These are phyloP conservation scores for Litsea cubeba DNA, from an alignment of 164 flowering plant genomes.

Conservation along the genomic window DNA sequence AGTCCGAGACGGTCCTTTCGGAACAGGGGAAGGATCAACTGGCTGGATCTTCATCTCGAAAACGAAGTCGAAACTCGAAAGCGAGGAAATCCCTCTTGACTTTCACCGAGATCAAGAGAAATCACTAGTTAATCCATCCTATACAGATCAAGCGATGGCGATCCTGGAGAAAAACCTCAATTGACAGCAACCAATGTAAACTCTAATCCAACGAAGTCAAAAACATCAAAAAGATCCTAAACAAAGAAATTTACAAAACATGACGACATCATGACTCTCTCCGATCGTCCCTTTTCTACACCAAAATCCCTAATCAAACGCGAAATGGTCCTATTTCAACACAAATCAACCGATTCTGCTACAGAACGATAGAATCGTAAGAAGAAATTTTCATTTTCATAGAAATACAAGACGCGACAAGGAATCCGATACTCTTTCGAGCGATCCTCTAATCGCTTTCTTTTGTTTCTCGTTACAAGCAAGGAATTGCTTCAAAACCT, in stretches of 20 bases:
- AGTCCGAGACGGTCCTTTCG: constrained; percentile 19
- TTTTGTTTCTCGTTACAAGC: constrained; percentile 9
- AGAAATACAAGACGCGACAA: not conserved
- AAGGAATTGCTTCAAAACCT: constrained; percentile 17
- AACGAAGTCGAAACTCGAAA: constrained; percentile 13
- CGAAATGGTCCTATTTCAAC: not conserved
- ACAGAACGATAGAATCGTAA: not conserved
- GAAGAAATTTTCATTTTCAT: not conserved
- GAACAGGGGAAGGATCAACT: constrained; percentile 31
- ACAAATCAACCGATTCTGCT: constrained; percentile 3
- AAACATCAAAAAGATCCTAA: not conserved
- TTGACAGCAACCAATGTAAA: no score
- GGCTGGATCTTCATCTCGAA: constrained; percentile 90
- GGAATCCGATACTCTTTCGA: constrained; percentile 16
- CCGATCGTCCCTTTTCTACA: constrained; percentile 16
- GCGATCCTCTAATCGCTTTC: constrained; percentile 3
- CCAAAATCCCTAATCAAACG: not conserved
- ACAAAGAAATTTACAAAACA: constrained; percentile 3
- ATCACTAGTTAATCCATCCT: not conserved
- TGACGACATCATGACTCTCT: not conserved
- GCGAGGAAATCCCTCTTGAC: not conserved
- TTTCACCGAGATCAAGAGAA: no score
- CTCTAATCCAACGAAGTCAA: no score
- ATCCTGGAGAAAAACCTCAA: no score
- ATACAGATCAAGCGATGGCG: not conserved